phyloP scores from a whole-genome alignment of 108 stramenopile species.

The Poteriospumella lacustris region DNA sequence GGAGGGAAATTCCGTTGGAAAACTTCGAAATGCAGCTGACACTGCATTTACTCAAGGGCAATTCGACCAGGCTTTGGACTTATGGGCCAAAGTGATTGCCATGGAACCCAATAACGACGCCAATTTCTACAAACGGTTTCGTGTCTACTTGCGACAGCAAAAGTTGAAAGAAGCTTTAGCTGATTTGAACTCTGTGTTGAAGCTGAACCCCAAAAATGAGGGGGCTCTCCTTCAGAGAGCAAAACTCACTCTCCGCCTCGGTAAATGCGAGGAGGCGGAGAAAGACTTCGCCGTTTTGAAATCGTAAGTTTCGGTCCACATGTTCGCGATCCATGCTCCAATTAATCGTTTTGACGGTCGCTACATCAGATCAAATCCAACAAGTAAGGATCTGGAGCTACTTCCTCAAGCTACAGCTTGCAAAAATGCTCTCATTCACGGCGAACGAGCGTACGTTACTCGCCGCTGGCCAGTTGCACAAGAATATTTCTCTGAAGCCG shows the following conservation, averaged over 20 bases:
- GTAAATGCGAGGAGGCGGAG: constrained; percentile 64
- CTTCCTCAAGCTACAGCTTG: constrained; percentile 56
- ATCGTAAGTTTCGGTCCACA: not conserved
- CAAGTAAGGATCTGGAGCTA: not conserved
- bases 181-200: constrained; percentile 60
- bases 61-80: constrained; percentile 53
- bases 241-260: constrained; percentile 62
- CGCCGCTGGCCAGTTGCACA: constrained; percentile 55
- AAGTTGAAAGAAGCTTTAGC: constrained; percentile 48
- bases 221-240: constrained; percentile 65
- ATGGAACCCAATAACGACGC: constrained; percentile 77
- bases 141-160: constrained; percentile 67
- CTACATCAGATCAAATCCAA: not conserved
- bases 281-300: constrained; percentile 33
- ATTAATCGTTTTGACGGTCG: too few species aligned
- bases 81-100: constrained; percentile 64
- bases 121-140: constrained; percentile 81
- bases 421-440: constrained; percentile 50
- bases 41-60: constrained; percentile 3
- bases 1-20: constrained; percentile 13
- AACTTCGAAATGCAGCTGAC: constrained; percentile 13
- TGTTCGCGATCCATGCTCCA: not conserved
- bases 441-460: constrained; percentile 44
- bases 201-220: constrained; percentile 44
- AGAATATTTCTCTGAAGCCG: not conserved